These are phyloP conservation scores for Xylaria scruposa DNA, from an alignment of 495 filamentous ascomycete species.

Conservation along the genomic window DNA sequence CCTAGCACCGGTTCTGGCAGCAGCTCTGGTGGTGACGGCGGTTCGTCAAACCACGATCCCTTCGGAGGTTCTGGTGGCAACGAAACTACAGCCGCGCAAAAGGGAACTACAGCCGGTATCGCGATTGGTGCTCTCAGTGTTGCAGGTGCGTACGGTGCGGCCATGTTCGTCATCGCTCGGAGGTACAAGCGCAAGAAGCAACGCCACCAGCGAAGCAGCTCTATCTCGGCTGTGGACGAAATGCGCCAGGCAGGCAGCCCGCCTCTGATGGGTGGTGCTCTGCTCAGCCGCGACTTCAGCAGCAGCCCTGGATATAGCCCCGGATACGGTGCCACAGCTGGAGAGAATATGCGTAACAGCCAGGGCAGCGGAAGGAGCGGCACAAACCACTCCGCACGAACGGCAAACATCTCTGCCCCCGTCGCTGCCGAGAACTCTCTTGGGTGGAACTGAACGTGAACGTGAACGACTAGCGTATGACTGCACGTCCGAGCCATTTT, in stretches of 20 bases:
- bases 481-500: conserved; percentile 41
- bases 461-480: conserved; percentile 29
- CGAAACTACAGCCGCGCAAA: conserved; percentile 59
- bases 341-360: conserved; percentile 61
- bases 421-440: conserved; percentile 98
- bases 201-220: conserved; percentile 78
- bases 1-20: conserved; percentile 36
- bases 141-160: conserved; percentile 92
- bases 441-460: conserved; percentile 83
- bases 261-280: conserved; percentile 60
- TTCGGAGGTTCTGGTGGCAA: conserved; percentile 48
- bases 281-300: conserved; percentile 56
- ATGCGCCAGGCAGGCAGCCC: conserved; percentile 66
- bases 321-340: conserved; percentile 34
- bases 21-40: conserved; percentile 29
- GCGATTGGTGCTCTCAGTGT: conserved; percentile 78
- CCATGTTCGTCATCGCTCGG: conserved; percentile 95
- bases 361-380: conserved; percentile 73
- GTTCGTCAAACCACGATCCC: conserved; percentile 43
- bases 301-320: conserved; percentile 54
- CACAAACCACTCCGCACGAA: conserved; percentile 75
- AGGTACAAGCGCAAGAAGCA: conserved; percentile 89
- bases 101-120: conserved; percentile 83
- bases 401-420: conserved; percentile 75
- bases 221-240: conserved; percentile 59